Evolutionary conservation across 805 yeast species (phyloP), one percentile per base, ranked within the genome.

Genomic region (Kazachstania viticola): DNA sequence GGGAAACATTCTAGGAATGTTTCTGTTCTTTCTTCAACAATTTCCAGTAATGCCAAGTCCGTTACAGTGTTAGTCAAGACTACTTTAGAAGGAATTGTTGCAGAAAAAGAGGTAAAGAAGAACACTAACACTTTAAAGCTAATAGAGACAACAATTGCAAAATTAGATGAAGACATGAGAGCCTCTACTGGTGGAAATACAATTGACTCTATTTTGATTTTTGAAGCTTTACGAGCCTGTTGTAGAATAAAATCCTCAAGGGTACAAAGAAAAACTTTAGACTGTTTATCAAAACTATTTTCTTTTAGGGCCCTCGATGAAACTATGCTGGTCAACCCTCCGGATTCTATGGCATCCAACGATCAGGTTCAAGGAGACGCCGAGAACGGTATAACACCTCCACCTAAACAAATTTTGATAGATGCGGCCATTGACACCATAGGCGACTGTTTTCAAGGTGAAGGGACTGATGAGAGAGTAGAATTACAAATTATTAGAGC

Each of bases 401-500:
- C 70, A 7, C 70, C 70, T 17, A 69, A 69, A 29, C 65, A 73
- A 14, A 67, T 68, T 15, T 50, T 83, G 38, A 75, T 91, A 19
- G 91, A 82, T 51, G 79, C 80, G 16, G 84, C 94, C 0, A 80
- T 88, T 26, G 79, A 79, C 41, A 80, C 85, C 12, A 81, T 87
- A 15, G 73, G 91, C 16, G 74, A 78, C 17, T 80, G 94, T 42
- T 88, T 83, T 54, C 82, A 79, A 39, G 94, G 94, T 25, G 98
- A 91, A 55, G 84, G 85, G 2, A 84, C 97, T 0, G 94, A 87
- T 51, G 81, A 81, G 16, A 75, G 70, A 35, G 73, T 93, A 21
- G 98, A 93, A 61, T 61, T 91, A 35, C 98, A 93, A 59, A 88
- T 91, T 9, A 79, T 88, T 21, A 75, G 94, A 48, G 96, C 96